A percentile compares a stretch with the other conserved stretches of the same genome.
phyloP scores from a whole-genome alignment of 2,329 filamentous ascomycete species.

The Verruconis gallopava region DNA sequence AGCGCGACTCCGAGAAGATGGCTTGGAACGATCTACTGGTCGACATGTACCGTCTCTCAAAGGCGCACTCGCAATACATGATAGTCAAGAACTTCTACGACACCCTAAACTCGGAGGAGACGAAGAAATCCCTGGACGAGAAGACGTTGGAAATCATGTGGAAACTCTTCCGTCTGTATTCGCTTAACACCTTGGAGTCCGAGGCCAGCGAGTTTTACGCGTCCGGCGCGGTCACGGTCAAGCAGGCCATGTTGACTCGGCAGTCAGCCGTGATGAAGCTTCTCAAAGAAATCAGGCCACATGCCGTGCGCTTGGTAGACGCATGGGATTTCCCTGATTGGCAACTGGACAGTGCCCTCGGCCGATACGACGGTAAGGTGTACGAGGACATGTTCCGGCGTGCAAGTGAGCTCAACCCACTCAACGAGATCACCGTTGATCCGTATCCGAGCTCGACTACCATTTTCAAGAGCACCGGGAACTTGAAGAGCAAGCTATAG shows the following conservation, averaged over 20 bases:
- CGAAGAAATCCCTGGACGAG: constrained; percentile 18
- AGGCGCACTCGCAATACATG: constrained; percentile 64
- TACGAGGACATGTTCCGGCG: constrained; percentile 67
- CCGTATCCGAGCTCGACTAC: constrained; percentile 35
- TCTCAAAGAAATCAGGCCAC: constrained; percentile 58
- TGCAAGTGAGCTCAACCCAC: constrained; percentile 58
- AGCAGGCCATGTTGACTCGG: constrained; percentile 57
- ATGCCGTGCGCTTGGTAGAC: constrained; percentile 59
- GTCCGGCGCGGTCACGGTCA: constrained; percentile 53
- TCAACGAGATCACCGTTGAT: constrained; percentile 60
- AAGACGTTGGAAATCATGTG: constrained; percentile 37
- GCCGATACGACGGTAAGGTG: constrained; percentile 59
- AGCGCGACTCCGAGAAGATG: constrained; percentile 61
- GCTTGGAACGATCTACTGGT: constrained; percentile 67
- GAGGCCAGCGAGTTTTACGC: constrained; percentile 63
- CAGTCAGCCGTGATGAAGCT: constrained; percentile 55
- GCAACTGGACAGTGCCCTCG: constrained; percentile 60
- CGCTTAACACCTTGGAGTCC: constrained; percentile 53
- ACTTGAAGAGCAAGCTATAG: constrained; percentile 1
- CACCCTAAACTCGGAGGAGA: constrained; percentile 47
- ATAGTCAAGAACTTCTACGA: constrained; percentile 71
- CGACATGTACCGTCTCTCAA: constrained; percentile 64
- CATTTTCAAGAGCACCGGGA: constrained; percentile 5
- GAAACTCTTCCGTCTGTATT: constrained; percentile 53
- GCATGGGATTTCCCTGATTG: constrained; percentile 67